A percentile compares a stretch with the other conserved stretches of the same genome.
Conservation (phyloP, 2,329 filamentous ascomycete species). For the Neopestalotiopsis rosae region DNA sequence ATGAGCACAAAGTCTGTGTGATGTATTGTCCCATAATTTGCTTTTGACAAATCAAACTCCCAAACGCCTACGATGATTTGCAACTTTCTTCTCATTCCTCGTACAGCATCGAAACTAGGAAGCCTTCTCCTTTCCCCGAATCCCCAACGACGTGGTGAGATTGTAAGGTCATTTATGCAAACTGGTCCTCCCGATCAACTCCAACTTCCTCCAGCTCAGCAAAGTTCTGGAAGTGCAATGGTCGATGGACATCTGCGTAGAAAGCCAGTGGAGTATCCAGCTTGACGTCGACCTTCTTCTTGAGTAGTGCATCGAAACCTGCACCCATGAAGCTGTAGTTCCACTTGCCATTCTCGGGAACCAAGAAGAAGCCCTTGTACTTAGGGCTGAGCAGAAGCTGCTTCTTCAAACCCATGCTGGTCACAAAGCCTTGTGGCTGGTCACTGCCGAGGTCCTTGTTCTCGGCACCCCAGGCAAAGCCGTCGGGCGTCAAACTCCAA, state of each 20-base stretch:
- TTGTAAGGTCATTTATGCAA: slow-evolving; percentile 69
- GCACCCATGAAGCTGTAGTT: slow-evolving; percentile 99
- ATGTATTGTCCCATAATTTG: neutral
- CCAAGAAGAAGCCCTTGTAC: slow-evolving; percentile 94
- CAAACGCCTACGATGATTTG: slow-evolving; percentile 5
- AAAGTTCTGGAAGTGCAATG: slow-evolving; percentile 96
- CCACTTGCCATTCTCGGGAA: slow-evolving; percentile 89
- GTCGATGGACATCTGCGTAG: slow-evolving; percentile 91
- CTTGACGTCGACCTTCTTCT: slow-evolving; percentile 89
- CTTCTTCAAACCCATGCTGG: slow-evolving; percentile 91
- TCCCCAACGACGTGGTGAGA: neutral
- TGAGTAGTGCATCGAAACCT: slow-evolving; percentile 85
- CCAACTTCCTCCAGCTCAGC: slow-evolving; percentile 96
- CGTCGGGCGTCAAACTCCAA: slow-evolving; percentile 88
- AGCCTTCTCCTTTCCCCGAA: neutral
- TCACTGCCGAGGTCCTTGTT: slow-evolving; percentile 94
- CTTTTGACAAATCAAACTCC: slow-evolving; percentile 12
- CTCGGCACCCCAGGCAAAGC: slow-evolving; percentile 96
- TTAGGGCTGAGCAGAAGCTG: slow-evolving; percentile 92
- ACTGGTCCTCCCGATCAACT: slow-evolving; percentile 91
- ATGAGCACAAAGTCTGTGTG: neutral
- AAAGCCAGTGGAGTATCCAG: slow-evolving; percentile 90
- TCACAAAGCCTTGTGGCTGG: slow-evolving; percentile 91
- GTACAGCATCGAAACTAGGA: neutral
- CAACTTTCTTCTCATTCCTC: neutral